phyloP scores from a whole-genome alignment of 2,329 filamentous ascomycete species.

The Lasiodiplodia sp. region DNA sequence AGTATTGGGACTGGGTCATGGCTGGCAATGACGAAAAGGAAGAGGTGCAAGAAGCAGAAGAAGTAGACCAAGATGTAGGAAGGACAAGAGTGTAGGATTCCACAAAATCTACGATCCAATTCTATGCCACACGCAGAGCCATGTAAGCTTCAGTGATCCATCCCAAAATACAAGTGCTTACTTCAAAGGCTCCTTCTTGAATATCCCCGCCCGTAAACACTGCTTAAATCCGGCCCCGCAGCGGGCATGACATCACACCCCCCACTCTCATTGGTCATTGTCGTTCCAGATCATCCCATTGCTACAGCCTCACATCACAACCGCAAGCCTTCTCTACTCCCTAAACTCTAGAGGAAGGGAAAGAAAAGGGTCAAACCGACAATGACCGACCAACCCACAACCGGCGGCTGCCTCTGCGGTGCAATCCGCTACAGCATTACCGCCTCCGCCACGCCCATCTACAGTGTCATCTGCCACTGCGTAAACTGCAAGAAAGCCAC shows the following conservation, averaged over 20 bases:
- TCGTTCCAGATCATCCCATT: background rate
- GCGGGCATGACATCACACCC: background rate
- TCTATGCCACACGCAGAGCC: too few species aligned
- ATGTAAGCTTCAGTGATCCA: too few species aligned
- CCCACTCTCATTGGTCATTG: background rate
- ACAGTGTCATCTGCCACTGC: slow-evolving; percentile 30
- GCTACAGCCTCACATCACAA: background rate
- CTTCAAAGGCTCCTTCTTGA: background rate
- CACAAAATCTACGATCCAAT: too few species aligned
- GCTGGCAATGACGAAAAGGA: too few species aligned
- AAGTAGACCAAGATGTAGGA: too few species aligned
- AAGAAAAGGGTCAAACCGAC: background rate
- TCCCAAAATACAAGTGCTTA: background rate
- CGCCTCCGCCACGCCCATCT: slow-evolving; percentile 5
- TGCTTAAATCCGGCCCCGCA: background rate
- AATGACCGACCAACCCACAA: background rate
- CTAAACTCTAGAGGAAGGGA: background rate
- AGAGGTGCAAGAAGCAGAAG: too few species aligned
- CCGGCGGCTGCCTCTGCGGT: slow-evolving; percentile 23
- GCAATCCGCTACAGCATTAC: background rate
- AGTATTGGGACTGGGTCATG: too few species aligned
- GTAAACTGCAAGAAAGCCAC: slow-evolving; percentile 21
- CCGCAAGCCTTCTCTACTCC: background rate
- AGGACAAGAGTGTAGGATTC: too few species aligned
- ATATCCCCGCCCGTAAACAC: background rate